Evolutionary conservation across 1,284 basidiomycete species (phyloP).

Genomic region (Ustilago cynodontis): DNA sequence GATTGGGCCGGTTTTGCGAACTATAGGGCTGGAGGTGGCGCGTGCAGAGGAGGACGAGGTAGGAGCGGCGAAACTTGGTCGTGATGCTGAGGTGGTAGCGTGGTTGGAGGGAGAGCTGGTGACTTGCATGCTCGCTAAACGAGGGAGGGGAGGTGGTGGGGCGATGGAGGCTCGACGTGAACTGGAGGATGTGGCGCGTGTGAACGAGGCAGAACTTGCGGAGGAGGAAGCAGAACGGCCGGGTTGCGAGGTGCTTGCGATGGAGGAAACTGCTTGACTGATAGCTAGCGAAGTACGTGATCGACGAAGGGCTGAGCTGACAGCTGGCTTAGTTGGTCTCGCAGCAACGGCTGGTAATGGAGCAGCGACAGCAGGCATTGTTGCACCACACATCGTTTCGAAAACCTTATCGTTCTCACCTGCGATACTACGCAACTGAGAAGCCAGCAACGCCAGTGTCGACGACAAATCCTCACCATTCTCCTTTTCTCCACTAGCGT

Average conservation of each 20-base stretch:
- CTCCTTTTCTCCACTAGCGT: slow-evolving; percentile 71
- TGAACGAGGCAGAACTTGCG: slow-evolving; percentile 5
- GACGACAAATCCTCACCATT: slow-evolving; percentile 73
- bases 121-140: slow-evolving; percentile 36
- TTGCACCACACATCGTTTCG: slow-evolving; percentile 74
- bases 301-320: slow-evolving; percentile 25
- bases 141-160: slow-evolving; percentile 11
- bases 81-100: background rate
- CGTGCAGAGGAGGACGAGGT: slow-evolving; percentile 43
- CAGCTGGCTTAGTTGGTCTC: slow-evolving; percentile 9
- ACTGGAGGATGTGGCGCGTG: slow-evolving; percentile 3
- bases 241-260: background rate
- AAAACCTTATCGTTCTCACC: slow-evolving; percentile 76
- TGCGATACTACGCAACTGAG: slow-evolving; percentile 48
- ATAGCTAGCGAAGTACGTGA: slow-evolving; percentile 23
- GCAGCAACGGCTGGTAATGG: background rate
- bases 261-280: background rate
- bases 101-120: slow-evolving; percentile 18
- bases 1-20: slow-evolving; percentile 17
- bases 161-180: slow-evolving; percentile 13
- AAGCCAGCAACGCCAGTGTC: slow-evolving; percentile 66
- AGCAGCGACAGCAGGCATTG: slow-evolving; percentile 71
- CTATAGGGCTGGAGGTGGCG: slow-evolving; percentile 16
- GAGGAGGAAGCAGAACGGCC: slow-evolving; percentile 19
- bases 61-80: slow-evolving; percentile 41